Conservation (phyloP, 192 early-diverging fungal species). For the Entomortierella lignicola region DNA sequence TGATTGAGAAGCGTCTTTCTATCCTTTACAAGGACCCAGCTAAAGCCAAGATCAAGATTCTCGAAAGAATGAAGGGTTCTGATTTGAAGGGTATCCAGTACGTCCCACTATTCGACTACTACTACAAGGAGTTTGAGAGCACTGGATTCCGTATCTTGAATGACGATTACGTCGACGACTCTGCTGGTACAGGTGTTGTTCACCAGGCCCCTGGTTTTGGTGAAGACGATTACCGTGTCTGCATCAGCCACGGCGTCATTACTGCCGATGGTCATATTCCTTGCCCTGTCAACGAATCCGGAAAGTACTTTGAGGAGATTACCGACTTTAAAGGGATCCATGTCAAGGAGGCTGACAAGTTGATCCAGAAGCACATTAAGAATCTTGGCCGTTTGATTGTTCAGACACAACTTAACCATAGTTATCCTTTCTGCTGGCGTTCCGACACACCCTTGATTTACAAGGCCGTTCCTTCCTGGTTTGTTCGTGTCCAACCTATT, state of each 20-base stretch:
- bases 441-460: conserved; percentile 98
- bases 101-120: conserved; percentile 93
- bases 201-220: conserved; percentile 98
- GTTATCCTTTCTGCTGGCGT: conserved; percentile 98
- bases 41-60: conserved; percentile 92
- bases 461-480: conserved; percentile 97
- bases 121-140: conserved; percentile 71
- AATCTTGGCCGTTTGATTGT: conserved; percentile 83
- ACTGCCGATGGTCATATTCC: conserved; percentile 86
- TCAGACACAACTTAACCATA: conserved; percentile 91
- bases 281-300: conserved; percentile 90
- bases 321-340: conserved; percentile 84
- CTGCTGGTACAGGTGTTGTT: conserved; percentile 97
- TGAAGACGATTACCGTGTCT: conserved; percentile 99
- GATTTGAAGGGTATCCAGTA: conserved; percentile 91
- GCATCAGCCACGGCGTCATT: conserved; percentile 83
- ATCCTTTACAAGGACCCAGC: conserved; percentile 94
- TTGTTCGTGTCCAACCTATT: conserved; percentile 89
- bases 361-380: conserved; percentile 93
- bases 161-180: conserved; percentile 94
- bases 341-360: conserved; percentile 98
- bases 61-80: conserved; percentile 80
- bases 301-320: conserved; percentile 82
- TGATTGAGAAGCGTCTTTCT: conserved; percentile 86
- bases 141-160: conserved; percentile 87